phyloP scores from a whole-genome alignment of 306 rosid species.

The Morella rubra region DNA sequence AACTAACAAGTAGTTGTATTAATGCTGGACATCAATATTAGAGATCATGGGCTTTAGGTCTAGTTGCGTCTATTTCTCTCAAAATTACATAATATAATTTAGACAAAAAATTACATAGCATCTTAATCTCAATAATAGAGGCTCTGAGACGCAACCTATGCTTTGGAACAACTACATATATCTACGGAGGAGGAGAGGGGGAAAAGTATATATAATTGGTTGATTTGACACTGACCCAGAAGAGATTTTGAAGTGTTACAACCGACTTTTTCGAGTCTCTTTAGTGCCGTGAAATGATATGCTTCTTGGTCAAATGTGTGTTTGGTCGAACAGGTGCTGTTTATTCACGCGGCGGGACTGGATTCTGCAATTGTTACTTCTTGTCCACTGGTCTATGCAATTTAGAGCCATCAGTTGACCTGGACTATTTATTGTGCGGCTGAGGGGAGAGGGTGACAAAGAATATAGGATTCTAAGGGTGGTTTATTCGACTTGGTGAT shows the following conservation, averaged over 20 bases:
- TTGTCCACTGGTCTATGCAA: slow-evolving; percentile 51
- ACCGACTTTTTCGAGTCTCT: background rate
- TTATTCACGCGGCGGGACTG: slow-evolving; percentile 70
- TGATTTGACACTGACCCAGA: background rate
- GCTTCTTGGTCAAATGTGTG: background rate
- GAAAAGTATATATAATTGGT: background rate
- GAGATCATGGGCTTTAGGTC: no score
- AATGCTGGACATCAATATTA: no score
- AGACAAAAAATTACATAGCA: no score
- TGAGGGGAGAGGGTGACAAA: slow-evolving; percentile 57
- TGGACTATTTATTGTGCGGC: slow-evolving; percentile 42
- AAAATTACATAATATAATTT: no score
- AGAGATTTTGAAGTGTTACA: background rate
- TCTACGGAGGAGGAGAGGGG: background rate
- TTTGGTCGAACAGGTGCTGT: slow-evolving; percentile 47
- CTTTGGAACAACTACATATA: no score
- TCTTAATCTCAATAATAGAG: no score
- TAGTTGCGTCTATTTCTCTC: no score
- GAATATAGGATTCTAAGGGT: slow-evolving; percentile 74
- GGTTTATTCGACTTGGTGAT: slow-evolving; percentile 66
- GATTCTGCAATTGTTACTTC: slow-evolving; percentile 57
- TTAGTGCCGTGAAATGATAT: background rate
- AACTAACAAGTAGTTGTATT: no score
- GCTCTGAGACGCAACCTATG: no score
- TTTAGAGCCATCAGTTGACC: slow-evolving; percentile 51